Conservation (phyloP, 2,329 filamentous ascomycete species). For the Scedosporium dehoogii region DNA sequence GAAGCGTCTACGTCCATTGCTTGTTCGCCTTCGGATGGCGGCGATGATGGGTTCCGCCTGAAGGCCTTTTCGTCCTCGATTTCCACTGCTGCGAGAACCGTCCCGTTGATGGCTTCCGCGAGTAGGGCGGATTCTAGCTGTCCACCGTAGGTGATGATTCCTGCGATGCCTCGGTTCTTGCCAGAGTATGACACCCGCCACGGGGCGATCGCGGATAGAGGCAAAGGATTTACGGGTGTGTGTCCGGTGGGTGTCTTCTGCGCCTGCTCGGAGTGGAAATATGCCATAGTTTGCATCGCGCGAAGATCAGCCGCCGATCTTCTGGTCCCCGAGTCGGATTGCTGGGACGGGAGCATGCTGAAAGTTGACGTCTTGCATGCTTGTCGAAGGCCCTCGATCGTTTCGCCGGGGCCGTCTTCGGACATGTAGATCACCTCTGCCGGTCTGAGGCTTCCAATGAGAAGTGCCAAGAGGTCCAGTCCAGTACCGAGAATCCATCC, state of each 20-base stretch:
- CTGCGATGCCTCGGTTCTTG: constrained; percentile 42
- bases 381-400: constrained; percentile 40
- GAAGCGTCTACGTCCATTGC: constrained; percentile 11
- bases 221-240: constrained; percentile 38
- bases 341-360: constrained; percentile 47
- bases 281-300: constrained; percentile 70
- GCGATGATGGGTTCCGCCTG: constrained; percentile 13
- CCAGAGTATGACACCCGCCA: constrained; percentile 53
- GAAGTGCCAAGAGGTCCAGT: constrained; percentile 49
- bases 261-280: constrained; percentile 47
- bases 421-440: constrained; percentile 61
- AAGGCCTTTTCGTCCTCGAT: constrained; percentile 46
- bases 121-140: constrained; percentile 49
- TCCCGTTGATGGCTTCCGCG: constrained; percentile 57
- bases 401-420: constrained; percentile 48
- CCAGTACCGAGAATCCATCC: constrained; percentile 66
- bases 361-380: constrained; percentile 31
- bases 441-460: constrained; percentile 44
- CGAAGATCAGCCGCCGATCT: constrained; percentile 57
- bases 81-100: constrained; percentile 56
- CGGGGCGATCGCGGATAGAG: constrained; percentile 48
- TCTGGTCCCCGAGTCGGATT: constrained; percentile 38
- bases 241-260: neutral
- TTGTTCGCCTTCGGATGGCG: neutral
- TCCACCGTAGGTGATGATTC: constrained; percentile 58